Conservation (phyloP, 2,329 filamentous ascomycete genomes). For the Rhynchosporium graminicola region DNA sequence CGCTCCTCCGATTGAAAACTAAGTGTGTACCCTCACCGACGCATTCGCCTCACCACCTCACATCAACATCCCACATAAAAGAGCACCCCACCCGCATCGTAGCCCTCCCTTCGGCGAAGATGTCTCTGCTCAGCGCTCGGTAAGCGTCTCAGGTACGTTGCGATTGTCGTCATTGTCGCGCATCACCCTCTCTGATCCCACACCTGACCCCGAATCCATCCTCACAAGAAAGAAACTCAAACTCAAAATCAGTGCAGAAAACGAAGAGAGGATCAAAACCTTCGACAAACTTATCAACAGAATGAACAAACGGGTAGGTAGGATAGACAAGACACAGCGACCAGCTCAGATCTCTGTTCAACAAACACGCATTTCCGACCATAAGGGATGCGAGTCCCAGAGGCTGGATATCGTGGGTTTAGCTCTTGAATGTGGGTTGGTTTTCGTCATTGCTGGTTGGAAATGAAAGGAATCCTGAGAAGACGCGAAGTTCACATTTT, state of each 20-base stretch:
- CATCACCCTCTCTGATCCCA: conserved; percentile 16
- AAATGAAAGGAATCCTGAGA: conserved; percentile 12
- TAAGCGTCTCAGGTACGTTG: conserved; percentile 37
- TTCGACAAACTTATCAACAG: background rate
- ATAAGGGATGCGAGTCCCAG: conserved; percentile 23
- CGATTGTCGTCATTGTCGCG: conserved; percentile 38
- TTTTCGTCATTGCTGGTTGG: conserved; percentile 40
- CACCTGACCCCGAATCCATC: conserved; percentile 14
- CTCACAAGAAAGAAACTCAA: conserved; percentile 12
- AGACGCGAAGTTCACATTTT: conserved; percentile 26
- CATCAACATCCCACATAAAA: conserved; percentile 21
- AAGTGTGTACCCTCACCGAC: conserved; percentile 38
- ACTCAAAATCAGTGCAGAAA: conserved; percentile 11
- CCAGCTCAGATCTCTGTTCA: conserved; percentile 45
- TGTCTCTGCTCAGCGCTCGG: conserved; percentile 19
- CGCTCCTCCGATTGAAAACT: conserved; percentile 44
- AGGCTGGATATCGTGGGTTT: conserved; percentile 37
- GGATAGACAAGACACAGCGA: background rate
- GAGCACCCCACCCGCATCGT: conserved; percentile 28
- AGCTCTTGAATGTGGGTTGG: conserved; percentile 36
- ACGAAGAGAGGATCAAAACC: background rate
- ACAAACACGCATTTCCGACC: conserved; percentile 38
- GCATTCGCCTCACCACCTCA: conserved; percentile 22
- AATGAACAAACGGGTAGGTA: background rate
- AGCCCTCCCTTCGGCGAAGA: conserved; percentile 18